These are phyloP conservation scores for Malassezia yamatoensis DNA, from an alignment of 1,284 basidiomycete genomes.

Conservation along the genomic window DNA sequence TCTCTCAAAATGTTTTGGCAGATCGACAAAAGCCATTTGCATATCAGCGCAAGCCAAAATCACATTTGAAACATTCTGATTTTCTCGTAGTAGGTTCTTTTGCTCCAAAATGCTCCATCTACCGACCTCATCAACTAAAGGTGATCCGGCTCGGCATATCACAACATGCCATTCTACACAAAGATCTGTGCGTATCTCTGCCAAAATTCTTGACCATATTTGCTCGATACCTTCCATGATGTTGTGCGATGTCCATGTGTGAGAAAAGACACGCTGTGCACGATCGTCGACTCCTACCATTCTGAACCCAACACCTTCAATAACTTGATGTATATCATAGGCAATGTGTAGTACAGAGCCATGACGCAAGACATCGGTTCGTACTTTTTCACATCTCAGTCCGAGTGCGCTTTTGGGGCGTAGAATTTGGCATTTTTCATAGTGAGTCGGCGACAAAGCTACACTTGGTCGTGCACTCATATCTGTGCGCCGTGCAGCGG, in stretches of 20 bases:
- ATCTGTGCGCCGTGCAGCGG: not conserved
- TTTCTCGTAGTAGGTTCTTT: not conserved
- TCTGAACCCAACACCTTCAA: not conserved
- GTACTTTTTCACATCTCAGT: not conserved
- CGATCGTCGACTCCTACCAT: conserved; percentile 8
- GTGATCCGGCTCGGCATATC: conserved; percentile 2
- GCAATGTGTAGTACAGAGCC: conserved; percentile 15
- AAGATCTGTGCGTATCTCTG: not conserved
- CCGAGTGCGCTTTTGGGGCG: not conserved
- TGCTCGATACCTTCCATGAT: not conserved
- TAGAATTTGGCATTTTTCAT: not conserved
- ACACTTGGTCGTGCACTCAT: not conserved
- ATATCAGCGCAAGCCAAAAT: not conserved
- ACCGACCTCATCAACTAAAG: not conserved
- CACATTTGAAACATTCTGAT: not conserved
- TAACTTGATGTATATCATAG: not conserved
- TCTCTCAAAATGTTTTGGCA: not conserved
- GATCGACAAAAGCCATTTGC: too few species aligned
- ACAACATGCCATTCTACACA: conserved; percentile 10
- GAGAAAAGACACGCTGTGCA: not conserved
- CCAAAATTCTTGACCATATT: not conserved
- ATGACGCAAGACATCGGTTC: not conserved
- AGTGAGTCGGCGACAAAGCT: not conserved
- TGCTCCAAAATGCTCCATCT: conserved; percentile 1
- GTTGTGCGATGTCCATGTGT: not conserved